These are phyloP conservation scores for Fusarium torreyae DNA, from an alignment of 2,329 filamentous ascomycete species.

Conservation along the genomic window DNA sequence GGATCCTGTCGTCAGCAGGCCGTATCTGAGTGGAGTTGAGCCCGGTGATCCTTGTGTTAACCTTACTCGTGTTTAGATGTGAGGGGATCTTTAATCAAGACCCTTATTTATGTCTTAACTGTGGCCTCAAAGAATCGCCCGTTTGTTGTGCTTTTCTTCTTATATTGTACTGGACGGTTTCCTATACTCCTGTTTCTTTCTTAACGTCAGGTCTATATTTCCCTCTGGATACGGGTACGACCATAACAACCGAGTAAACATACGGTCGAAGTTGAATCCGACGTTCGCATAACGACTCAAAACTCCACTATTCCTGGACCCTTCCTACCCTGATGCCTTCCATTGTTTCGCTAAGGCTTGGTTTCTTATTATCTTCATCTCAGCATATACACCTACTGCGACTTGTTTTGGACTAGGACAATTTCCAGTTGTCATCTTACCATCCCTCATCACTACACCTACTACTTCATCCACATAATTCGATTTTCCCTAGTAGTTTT, in stretches of 20 bases:
- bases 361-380: not conserved
- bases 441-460: not conserved
- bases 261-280: not conserved
- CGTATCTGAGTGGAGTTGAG: slow-evolving; percentile 21
- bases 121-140: not conserved
- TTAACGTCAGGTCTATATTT: not conserved
- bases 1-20: slow-evolving; percentile 26
- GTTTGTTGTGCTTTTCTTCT: not conserved
- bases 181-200: not conserved
- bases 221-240: not conserved
- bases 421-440: not conserved
- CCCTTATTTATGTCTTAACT: slow-evolving; percentile 13
- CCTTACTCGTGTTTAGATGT: slow-evolving; percentile 27
- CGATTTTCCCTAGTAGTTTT: not conserved
- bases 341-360: slow-evolving; percentile 4
- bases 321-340: slow-evolving; percentile 21
- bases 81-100: slow-evolving; percentile 7
- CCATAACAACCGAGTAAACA: not conserved
- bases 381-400: not conserved
- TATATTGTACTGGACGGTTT: not conserved
- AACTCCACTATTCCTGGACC: slow-evolving; percentile 27
- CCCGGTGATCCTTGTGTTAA: slow-evolving; percentile 29
- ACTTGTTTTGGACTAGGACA: slow-evolving; percentile 3
- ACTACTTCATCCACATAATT: not conserved
- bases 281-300: slow-evolving; percentile 1